Percentiles rank a stretch among this genome's conserved stretches.
Evolutionary conservation across 441 rosid genomes (phyloP).

Genomic region (Bruguiera hainesii): DNA sequence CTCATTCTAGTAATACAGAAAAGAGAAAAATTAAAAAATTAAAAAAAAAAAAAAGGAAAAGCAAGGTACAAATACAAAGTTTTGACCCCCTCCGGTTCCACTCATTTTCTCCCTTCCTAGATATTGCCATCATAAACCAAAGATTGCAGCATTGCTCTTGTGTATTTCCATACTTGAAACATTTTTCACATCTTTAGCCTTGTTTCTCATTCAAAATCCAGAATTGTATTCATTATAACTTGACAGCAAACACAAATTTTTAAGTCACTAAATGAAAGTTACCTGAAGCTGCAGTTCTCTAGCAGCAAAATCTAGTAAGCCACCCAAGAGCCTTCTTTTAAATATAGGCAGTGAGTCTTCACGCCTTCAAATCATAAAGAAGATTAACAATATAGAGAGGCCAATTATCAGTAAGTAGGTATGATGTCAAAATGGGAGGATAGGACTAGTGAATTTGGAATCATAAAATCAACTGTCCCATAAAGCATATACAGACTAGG

Average conservation of each 20-base stretch:
- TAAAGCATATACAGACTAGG: not conserved
- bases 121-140: not conserved
- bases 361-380: constrained; percentile 59
- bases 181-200: not conserved
- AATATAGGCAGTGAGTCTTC: constrained; percentile 97
- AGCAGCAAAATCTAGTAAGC: constrained; percentile 96
- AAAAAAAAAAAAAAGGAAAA: not conserved
- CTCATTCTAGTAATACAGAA: no score
- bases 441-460: not conserved
- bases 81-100: not conserved
- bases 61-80: not conserved
- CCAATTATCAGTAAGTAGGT: constrained; percentile 10
- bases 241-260: not conserved
- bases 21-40: no score
- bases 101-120: not conserved
- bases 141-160: not conserved
- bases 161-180: not conserved
- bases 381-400: constrained; percentile 14
- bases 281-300: constrained; percentile 99
- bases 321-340: constrained; percentile 96
- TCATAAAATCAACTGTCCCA: constrained; percentile 1
- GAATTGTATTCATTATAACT: not conserved
- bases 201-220: constrained; percentile 6
- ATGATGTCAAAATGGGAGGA: constrained; percentile 9
- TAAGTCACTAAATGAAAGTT: constrained; percentile 5